Conservation (phyloP, 2,329 filamentous ascomycete genomes). For the Periglandula ipomoeae region DNA sequence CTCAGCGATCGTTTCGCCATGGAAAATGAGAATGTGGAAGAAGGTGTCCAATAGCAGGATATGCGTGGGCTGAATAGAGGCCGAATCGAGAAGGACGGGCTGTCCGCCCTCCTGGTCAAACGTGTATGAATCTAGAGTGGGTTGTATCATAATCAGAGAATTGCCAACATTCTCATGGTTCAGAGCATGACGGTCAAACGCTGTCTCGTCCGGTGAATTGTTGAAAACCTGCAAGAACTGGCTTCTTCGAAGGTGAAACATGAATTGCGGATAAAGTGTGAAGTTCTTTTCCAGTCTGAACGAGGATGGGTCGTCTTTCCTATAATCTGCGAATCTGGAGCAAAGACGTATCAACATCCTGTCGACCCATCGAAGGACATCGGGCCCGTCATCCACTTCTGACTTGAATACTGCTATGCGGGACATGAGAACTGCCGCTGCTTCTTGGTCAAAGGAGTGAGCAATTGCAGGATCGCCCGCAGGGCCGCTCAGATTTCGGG, state of each 20-base stretch:
- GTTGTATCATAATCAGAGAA: conserved; percentile 97
- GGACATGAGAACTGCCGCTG: conserved; percentile 96
- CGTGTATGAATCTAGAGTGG: conserved; percentile 92
- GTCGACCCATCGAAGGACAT: conserved; percentile 96
- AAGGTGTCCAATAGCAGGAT: conserved; percentile 94
- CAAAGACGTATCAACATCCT: conserved; percentile 96
- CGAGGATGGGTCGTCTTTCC: conserved; percentile 95
- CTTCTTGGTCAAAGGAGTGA: conserved; percentile 97
- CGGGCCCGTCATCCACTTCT: conserved; percentile 96
- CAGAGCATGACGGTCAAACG: conserved; percentile 95
- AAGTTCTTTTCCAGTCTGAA: conserved; percentile 99
- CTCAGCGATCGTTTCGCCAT: conserved; percentile 94
- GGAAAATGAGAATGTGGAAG: conserved; percentile 99
- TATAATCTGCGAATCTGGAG: conserved; percentile 93
- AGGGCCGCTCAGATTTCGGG: conserved; percentile 82
- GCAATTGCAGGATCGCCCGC: conserved; percentile 91
- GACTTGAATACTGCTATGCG: conserved; percentile 98
- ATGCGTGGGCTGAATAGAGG: conserved; percentile 89
- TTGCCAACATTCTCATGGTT: conserved; percentile 97
- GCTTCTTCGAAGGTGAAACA: conserved; percentile 96
- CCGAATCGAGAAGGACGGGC: conserved; percentile 91
- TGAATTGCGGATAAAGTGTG: conserved; percentile 96
- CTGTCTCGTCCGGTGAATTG: conserved; percentile 97
- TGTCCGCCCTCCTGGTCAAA: conserved; percentile 90
- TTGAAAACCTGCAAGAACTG: conserved; percentile 99